These are phyloP conservation scores for Mycena metata DNA, from an alignment of 768 basidiomycete species.

Conservation along the genomic window DNA sequence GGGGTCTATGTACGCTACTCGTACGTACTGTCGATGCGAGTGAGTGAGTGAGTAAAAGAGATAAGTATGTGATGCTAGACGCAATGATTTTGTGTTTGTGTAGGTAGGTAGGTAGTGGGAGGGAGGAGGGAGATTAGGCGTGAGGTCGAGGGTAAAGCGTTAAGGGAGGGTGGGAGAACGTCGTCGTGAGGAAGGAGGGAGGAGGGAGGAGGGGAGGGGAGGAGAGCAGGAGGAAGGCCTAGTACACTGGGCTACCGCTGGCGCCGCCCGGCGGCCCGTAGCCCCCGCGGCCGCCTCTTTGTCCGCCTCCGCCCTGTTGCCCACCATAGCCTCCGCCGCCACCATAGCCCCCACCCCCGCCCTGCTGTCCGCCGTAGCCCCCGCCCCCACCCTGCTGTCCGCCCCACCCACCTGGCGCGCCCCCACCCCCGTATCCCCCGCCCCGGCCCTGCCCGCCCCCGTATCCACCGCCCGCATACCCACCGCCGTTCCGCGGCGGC, in stretches of 20 bases:
- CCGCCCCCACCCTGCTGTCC: not conserved
- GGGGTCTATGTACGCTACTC: too few relatives aligned
- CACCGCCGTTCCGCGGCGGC: not conserved
- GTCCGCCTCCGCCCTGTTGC: too few relatives aligned
- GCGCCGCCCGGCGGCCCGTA: too few relatives aligned
- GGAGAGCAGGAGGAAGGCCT: not conserved
- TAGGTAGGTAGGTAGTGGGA: not conserved
- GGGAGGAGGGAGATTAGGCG: not conserved
- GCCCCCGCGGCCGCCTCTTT: too few relatives aligned
- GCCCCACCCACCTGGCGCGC: not conserved
- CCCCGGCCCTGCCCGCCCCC: not conserved
- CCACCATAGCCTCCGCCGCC: conserved; percentile 8
- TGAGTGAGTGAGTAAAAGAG: too few relatives aligned
- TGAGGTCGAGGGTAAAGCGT: too few relatives aligned
- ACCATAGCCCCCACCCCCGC: not conserved
- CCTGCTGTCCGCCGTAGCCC: not conserved
- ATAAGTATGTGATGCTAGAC: not conserved
- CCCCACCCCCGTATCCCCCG: not conserved
- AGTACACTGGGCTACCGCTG: too few relatives aligned
- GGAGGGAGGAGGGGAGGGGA: not conserved
- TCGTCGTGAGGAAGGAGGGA: not conserved
- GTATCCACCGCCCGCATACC: not conserved
- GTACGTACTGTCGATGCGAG: too few relatives aligned
- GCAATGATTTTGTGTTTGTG: conserved; percentile 11
- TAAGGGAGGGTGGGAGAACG: too few relatives aligned